Evolutionary conservation across 257 asterid species (phyloP).

Genomic region (Fraxinus pennsylvanica): DNA sequence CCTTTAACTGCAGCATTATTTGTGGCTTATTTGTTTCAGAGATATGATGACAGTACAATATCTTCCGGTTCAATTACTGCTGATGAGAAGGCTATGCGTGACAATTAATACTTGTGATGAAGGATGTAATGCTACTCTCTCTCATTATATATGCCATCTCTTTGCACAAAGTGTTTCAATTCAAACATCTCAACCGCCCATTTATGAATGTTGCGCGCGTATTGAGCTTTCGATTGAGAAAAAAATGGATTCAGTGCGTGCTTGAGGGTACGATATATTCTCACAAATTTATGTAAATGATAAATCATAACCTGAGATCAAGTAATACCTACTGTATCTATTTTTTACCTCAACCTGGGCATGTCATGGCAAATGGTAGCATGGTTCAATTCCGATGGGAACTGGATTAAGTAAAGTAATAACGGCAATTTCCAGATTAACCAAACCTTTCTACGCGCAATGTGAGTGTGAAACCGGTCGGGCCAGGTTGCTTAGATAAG

Average conservation of each 20-base stretch:
- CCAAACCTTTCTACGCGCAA: not conserved
- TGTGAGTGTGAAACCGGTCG: not conserved
- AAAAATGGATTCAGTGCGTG: too few relatives aligned
- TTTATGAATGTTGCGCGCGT: not conserved
- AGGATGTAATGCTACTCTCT: not conserved
- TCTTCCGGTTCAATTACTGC: conserved; percentile 51
- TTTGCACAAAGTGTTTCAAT: too few relatives aligned
- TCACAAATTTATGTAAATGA: too few relatives aligned
- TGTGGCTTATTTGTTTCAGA: conserved; percentile 70
- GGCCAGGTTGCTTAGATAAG: not conserved
- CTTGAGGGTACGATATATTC: not conserved
- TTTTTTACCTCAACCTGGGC: too few relatives aligned
- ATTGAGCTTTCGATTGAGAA: too few relatives aligned
- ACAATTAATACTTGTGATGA: not conserved
- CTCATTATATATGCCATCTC: too few relatives aligned
- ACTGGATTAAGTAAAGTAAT: not conserved
- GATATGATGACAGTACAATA: conserved; percentile 66
- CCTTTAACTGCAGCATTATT: conserved; percentile 62
- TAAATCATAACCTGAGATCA: too few relatives aligned
- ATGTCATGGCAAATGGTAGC: too few relatives aligned
- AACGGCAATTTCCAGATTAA: not conserved
- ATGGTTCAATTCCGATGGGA: not conserved
- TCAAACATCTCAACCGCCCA: too few relatives aligned
- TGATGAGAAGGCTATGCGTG: conserved; percentile 49
- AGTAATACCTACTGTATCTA: too few relatives aligned